Evolutionary conservation across 495 filamentous ascomycete genomes (phyloP).

Genomic region (Penicillium alfredii): DNA sequence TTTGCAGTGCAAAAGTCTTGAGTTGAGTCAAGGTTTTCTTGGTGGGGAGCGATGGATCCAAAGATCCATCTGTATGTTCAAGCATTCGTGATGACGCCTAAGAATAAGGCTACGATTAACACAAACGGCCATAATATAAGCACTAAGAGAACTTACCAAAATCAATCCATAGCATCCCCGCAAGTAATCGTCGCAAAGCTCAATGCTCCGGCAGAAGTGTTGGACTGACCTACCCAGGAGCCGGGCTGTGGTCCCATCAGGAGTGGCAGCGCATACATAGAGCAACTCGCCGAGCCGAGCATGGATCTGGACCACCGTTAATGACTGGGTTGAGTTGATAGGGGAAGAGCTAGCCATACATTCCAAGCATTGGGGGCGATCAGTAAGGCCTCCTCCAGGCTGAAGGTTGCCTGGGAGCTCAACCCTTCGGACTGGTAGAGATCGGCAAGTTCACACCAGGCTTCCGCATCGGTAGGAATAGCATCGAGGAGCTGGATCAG

Average conservation of each 20-base stretch:
- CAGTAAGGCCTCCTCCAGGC: constrained; percentile 84
- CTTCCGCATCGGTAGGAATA: constrained; percentile 85
- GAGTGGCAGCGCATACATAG: constrained; percentile 57
- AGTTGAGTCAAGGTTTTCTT: constrained; percentile 56
- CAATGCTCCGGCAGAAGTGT: constrained; percentile 81
- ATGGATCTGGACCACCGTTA: constrained; percentile 56
- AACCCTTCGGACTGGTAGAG: constrained; percentile 73
- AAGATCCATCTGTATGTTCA: constrained; percentile 5
- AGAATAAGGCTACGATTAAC: no score
- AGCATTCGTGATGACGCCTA: constrained; percentile 21
- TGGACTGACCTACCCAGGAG: constrained; percentile 65
- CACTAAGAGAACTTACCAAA: constrained; percentile 54
- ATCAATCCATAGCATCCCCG: constrained; percentile 89
- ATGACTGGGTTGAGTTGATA: constrained; percentile 2
- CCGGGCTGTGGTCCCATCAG: constrained; percentile 39
- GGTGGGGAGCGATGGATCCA: constrained; percentile 19
- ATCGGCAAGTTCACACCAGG: constrained; percentile 88
- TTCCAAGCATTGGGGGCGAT: constrained; percentile 94
- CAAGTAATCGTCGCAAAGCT: constrained; percentile 88
- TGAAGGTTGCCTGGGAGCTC: constrained; percentile 76
- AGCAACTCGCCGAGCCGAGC: constrained; percentile 79
- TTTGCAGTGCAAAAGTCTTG: constrained; percentile 64
- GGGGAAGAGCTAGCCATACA: constrained; percentile 45
- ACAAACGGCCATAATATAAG: not conserved
- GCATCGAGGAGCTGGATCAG: constrained; percentile 70